A percentile compares a stretch with the other conserved stretches of the same genome.
These are phyloP conservation scores for Triticum monococcum DNA, from an alignment of 176 grass and related monocot species.

Conservation along the genomic window DNA sequence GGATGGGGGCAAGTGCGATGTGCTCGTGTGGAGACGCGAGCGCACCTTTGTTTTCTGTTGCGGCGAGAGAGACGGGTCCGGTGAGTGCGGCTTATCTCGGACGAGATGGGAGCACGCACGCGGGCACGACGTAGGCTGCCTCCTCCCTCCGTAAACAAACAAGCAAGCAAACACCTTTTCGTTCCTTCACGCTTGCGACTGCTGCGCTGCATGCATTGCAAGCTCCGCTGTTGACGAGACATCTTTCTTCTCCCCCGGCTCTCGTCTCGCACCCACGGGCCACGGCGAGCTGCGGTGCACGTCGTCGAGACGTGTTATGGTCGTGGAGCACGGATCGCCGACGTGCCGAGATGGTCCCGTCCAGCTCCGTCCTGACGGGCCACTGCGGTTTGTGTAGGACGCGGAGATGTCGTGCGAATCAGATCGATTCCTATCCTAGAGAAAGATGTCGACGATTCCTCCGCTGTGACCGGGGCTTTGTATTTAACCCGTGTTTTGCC, in stretches of 20 bases:
- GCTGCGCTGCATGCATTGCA: background rate
- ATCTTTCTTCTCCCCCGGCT: background rate
- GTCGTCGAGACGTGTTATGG: background rate
- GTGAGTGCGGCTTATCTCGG: background rate
- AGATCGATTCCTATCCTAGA: too few relatives aligned
- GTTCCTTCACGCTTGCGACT: slow-evolving; percentile 6
- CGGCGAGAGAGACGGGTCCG: background rate
- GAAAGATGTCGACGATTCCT: too few relatives aligned
- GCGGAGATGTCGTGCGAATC: too few relatives aligned
- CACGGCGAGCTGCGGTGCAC: background rate
- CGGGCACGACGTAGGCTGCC: background rate
- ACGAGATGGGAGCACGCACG: background rate
- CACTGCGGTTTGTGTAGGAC: background rate
- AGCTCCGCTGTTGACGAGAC: background rate
- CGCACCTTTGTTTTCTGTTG: background rate
- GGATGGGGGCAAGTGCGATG: background rate
- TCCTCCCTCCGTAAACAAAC: background rate
- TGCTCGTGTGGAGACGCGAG: background rate
- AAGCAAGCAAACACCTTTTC: background rate
- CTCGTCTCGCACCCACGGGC: background rate
- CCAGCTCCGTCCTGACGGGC: background rate
- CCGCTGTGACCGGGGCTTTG: too few relatives aligned
- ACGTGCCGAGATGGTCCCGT: background rate
- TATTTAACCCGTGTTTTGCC: too few relatives aligned
- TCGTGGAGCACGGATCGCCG: background rate